These are phyloP conservation scores for Urostyla sp. DNA, from an alignment of 73 alveolate genomes.

Conservation along the genomic window DNA sequence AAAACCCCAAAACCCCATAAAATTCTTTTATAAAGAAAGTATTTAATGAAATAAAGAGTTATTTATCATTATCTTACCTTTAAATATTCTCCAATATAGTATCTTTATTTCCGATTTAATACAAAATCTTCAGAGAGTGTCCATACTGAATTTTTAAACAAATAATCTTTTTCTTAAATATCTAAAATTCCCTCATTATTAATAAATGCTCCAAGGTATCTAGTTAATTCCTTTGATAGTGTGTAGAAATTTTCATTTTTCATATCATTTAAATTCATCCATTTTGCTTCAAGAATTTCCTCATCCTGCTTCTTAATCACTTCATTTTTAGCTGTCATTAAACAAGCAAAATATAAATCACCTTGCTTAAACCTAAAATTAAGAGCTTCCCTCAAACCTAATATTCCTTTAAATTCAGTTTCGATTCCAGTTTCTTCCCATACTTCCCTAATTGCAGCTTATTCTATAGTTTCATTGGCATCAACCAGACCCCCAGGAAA, in stretches of 20 bases:
- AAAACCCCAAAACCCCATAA: background rate
- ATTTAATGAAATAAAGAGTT: no score
- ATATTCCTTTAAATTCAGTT: constrained; percentile 14
- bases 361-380: constrained; percentile 42
- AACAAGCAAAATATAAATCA: constrained; percentile 64
- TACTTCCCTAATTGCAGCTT: constrained; percentile 65
- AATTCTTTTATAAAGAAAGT: background rate
- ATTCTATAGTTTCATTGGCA: constrained; percentile 58
- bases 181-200: background rate
- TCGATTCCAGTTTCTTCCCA: constrained; percentile 69
- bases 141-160: background rate
- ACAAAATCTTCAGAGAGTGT: no score
- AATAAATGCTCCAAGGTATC: no score
- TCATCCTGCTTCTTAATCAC: constrained; percentile 40
- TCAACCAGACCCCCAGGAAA: constrained; percentile 82
- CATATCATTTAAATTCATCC: no score
- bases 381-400: constrained; percentile 58
- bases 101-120: background rate
- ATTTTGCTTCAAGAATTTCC: constrained; percentile 37
- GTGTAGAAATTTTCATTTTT: constrained; percentile 8
- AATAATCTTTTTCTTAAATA: background rate
- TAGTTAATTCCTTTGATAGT: no score
- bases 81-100: background rate
- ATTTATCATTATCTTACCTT: no score
- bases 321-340: constrained; percentile 37